Percentiles rank a stretch among this genome's conserved stretches.
phyloP scores from a whole-genome alignment of 139 green algal species.

The Spirogloea muscicola region DNA sequence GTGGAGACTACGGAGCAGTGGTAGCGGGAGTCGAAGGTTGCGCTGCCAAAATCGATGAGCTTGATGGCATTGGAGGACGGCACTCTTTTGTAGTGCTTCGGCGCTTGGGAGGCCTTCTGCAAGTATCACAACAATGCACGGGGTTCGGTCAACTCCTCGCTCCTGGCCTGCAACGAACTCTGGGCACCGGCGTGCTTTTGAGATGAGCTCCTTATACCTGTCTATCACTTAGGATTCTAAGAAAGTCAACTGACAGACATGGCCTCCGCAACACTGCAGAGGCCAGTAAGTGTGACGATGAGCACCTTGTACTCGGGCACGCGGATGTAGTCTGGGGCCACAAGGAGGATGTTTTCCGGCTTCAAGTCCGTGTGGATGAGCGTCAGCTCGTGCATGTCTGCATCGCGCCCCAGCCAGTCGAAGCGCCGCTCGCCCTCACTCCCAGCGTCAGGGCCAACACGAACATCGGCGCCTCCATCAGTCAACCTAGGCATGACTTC shows the following conservation, averaged over 20 bases:
- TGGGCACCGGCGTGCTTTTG: too few species aligned
- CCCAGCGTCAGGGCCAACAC: too few species aligned
- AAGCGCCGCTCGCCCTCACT: background rate
- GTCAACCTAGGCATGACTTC: too few species aligned
- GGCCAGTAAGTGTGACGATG: too few species aligned
- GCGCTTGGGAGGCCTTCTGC: conserved; percentile 11
- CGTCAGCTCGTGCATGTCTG: conserved; percentile 79
- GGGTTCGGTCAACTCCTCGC: too few species aligned
- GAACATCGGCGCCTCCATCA: too few species aligned
- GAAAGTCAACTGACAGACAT: too few species aligned
- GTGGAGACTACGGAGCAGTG: conserved; percentile 84
- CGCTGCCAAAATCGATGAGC: conserved; percentile 96
- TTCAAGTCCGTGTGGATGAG: conserved; percentile 98
- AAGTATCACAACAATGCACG: too few species aligned
- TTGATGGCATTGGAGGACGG: conserved; percentile 65
- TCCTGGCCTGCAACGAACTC: too few species aligned
- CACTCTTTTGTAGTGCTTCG: conserved; percentile 49
- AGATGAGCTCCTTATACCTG: too few species aligned
- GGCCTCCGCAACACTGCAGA: too few species aligned
- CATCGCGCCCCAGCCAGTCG: conserved; percentile 1
- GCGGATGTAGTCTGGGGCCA: conserved; percentile 55
- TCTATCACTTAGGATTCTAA: too few species aligned
- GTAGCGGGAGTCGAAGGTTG: conserved; percentile 89
- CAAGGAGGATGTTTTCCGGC: conserved; percentile 96
- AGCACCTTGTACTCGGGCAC: conserved; percentile 46